These are phyloP conservation scores for Tylopilus subfusipes DNA, from an alignment of 768 basidiomycete species.

Conservation along the genomic window DNA sequence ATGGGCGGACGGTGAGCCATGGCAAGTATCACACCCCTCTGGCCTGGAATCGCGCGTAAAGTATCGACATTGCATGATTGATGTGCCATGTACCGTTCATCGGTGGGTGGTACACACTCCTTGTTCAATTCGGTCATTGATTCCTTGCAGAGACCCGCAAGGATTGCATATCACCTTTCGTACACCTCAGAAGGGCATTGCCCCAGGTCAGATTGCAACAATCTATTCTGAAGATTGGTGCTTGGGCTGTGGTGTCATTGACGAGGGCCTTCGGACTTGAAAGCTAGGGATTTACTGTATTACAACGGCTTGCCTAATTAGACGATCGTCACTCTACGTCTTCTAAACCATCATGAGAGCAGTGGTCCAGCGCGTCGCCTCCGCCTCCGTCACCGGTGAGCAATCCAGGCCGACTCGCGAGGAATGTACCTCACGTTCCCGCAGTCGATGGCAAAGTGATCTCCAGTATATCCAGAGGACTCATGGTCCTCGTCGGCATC, in stretches of 20 bases:
- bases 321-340: not conserved
- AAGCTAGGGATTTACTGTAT: no score
- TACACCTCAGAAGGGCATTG: conserved; percentile 61
- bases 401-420: not conserved
- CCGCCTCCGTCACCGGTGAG: conserved; percentile 81
- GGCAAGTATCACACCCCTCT: conserved; percentile 34
- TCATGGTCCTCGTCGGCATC: conserved; percentile 91
- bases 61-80: conserved; percentile 67
- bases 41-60: conserved; percentile 55
- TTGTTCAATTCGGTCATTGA: conserved; percentile 3
- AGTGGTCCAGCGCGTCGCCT: conserved; percentile 77
- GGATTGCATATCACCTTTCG: conserved; percentile 48
- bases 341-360: conserved; percentile 60
- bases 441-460: conserved; percentile 77
- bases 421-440: not conserved
- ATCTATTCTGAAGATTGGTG: conserved; percentile 76
- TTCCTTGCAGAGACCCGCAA: conserved; percentile 17
- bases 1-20: conserved; percentile 59
- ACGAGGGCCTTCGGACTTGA: conserved; percentile 17
- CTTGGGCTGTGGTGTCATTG: conserved; percentile 77
- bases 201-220: conserved; percentile 77
- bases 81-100: conserved; percentile 50
- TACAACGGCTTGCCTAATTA: not conserved
- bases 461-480: conserved; percentile 77
- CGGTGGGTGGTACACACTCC: conserved; percentile 35